phyloP scores from a whole-genome alignment of 371 early-diverging fungal genomes.

The Syncephalis plumigaleata region DNA sequence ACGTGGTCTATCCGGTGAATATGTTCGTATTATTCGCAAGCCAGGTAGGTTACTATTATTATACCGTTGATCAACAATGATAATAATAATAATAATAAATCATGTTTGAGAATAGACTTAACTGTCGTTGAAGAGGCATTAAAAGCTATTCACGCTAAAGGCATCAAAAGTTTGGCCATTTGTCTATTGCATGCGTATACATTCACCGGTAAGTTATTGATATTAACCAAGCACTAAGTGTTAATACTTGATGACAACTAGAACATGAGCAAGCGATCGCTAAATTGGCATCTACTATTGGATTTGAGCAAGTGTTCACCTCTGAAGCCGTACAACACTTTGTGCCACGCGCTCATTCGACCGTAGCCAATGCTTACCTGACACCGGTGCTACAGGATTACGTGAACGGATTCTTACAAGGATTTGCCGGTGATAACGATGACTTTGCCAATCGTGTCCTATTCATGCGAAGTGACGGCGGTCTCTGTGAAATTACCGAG shows the following conservation, averaged over 20 bases:
- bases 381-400: slow-evolving; percentile 81
- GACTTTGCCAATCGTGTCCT: slow-evolving; percentile 42
- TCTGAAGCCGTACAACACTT: slow-evolving; percentile 78
- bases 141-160: slow-evolving; percentile 34
- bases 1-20: slow-evolving; percentile 87
- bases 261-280: slow-evolving; percentile 68
- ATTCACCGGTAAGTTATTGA: slow-evolving; percentile 28
- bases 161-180: slow-evolving; percentile 76
- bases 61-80: too few species aligned
- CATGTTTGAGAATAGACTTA: too few species aligned
- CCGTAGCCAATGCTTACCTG: slow-evolving; percentile 84
- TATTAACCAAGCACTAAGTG: not conserved
- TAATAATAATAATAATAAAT: slow-evolving; percentile 1
- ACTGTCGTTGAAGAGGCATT: slow-evolving; percentile 32
- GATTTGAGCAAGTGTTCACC: slow-evolving; percentile 69
- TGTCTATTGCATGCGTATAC: slow-evolving; percentile 88
- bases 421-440: slow-evolving; percentile 39
- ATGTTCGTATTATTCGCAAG: slow-evolving; percentile 39
- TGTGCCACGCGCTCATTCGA: slow-evolving; percentile 85
- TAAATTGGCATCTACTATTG: slow-evolving; percentile 45
- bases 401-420: slow-evolving; percentile 60
- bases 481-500: slow-evolving; percentile 60
- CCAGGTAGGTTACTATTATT: slow-evolving; percentile 30
- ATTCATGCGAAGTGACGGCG: slow-evolving; percentile 96
- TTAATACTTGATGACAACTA: slow-evolving; percentile 5